phyloP scores from a whole-genome alignment of 2,329 filamentous ascomycete genomes.

The Alternaria sp. region DNA sequence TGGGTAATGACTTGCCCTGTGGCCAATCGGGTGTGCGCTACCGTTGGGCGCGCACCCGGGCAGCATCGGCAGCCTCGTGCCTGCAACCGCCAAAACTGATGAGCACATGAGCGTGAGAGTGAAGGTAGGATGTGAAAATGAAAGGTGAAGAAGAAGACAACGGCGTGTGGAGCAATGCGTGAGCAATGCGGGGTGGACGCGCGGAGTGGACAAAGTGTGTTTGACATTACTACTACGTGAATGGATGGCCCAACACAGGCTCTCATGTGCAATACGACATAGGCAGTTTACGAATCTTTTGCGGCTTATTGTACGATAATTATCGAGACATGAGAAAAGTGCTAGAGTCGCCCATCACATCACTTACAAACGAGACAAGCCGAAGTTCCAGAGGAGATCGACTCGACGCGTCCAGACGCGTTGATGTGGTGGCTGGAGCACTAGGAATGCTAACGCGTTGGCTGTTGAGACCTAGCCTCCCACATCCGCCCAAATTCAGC shows the following conservation, averaged over 20 bases:
- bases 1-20: constrained; percentile 1
- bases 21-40: neutral
- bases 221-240: neutral
- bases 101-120: neutral
- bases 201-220: neutral
- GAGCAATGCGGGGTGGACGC: neutral
- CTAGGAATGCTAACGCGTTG: neutral
- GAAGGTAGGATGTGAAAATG: neutral
- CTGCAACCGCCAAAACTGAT: neutral
- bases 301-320: neutral
- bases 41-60: neutral
- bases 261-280: neutral
- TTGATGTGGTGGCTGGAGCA: neutral
- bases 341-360: neutral
- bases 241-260: neutral
- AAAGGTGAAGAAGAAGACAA: neutral
- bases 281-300: neutral
- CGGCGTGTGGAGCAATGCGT: too few relatives aligned
- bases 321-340: neutral
- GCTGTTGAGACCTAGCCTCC: neutral
- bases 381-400: too few relatives aligned
- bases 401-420: neutral
- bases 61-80: neutral
- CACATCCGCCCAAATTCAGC: neutral
- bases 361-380: neutral